Evolutionary conservation across 2,329 filamentous ascomycete species (phyloP).

Genomic region (Ophiostoma angusticollis): DNA sequence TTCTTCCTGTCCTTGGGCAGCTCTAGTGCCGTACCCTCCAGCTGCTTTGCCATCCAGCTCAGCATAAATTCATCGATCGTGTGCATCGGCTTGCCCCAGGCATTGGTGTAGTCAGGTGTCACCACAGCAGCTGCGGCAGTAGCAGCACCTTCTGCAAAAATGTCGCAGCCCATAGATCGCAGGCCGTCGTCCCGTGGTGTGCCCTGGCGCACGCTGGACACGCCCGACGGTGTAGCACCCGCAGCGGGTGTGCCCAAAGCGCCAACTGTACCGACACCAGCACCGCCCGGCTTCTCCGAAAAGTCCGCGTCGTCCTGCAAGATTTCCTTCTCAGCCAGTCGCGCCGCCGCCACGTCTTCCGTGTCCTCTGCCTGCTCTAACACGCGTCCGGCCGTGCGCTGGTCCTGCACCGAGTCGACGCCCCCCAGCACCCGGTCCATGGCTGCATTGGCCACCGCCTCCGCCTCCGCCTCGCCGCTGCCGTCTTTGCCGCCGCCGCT

Average conservation of each 20-base stretch:
- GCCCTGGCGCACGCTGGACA: slow-evolving; percentile 37
- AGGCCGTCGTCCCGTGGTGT: slow-evolving; percentile 35
- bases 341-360: slow-evolving; percentile 81
- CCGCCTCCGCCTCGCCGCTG: slow-evolving; percentile 29
- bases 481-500: slow-evolving; percentile 12
- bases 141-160: too few species aligned
- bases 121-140: too few species aligned
- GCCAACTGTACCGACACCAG: slow-evolving; percentile 30
- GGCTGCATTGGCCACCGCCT: slow-evolving; percentile 64
- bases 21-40: slow-evolving; percentile 47
- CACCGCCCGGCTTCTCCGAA: slow-evolving; percentile 43
- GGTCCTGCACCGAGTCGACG: slow-evolving; percentile 42
- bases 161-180: too few species aligned
- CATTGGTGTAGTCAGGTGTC: slow-evolving; percentile 25
- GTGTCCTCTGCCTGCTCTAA: slow-evolving; percentile 85
- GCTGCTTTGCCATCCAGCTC: slow-evolving; percentile 48
- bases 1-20: slow-evolving; percentile 53
- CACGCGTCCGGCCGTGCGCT: slow-evolving; percentile 52
- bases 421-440: slow-evolving; percentile 75
- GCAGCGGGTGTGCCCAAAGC: slow-evolving; percentile 22
- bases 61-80: slow-evolving; percentile 69
- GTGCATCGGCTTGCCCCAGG: slow-evolving; percentile 42
- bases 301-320: slow-evolving; percentile 80
- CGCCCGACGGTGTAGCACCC: slow-evolving; percentile 35
- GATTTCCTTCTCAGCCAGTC: slow-evolving; percentile 78